These are phyloP conservation scores for Zymoseptoria ardabiliae DNA, from an alignment of 2,329 filamentous ascomycete genomes.

Conservation along the genomic window DNA sequence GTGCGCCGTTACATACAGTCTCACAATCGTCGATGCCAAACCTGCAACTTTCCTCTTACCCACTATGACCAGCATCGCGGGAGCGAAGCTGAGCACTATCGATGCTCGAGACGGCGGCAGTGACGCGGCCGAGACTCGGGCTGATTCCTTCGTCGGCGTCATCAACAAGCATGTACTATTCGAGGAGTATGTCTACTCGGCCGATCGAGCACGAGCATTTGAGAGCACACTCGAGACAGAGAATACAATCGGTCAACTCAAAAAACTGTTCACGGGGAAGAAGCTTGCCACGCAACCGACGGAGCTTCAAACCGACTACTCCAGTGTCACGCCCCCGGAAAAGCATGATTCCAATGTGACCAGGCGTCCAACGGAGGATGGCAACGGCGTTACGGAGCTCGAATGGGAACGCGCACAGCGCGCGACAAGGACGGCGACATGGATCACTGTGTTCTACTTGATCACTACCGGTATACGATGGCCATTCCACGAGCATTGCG, in stretches of 20 bases:
- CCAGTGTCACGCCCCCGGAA: constrained; percentile 1
- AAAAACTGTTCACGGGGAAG: constrained; percentile 1
- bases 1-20: neutral
- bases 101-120: neutral
- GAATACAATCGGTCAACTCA: constrained; percentile 1
- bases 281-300: neutral
- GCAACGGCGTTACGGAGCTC: constrained; percentile 26
- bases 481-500: too few relatives aligned
- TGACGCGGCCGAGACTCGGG: neutral
- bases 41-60: neutral
- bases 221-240: constrained; percentile 7
- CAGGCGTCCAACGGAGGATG: constrained; percentile 4
- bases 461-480: constrained; percentile 32
- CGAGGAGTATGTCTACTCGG: constrained; percentile 12
- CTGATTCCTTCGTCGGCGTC: neutral
- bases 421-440: constrained; percentile 31
- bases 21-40: neutral
- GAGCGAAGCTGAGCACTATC: neutral
- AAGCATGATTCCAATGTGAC: constrained; percentile 1
- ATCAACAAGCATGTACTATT: constrained; percentile 9
- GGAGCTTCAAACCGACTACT: neutral
- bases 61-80: neutral
- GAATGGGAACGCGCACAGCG: constrained; percentile 32
- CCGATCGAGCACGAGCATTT: constrained; percentile 10
- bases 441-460: constrained; percentile 37